A percentile compares a stretch with the other conserved stretches of the same genome.
These are phyloP conservation scores for Haplosporangium sp. DNA, from an alignment of 371 early-diverging fungal genomes.

Conservation along the genomic window DNA sequence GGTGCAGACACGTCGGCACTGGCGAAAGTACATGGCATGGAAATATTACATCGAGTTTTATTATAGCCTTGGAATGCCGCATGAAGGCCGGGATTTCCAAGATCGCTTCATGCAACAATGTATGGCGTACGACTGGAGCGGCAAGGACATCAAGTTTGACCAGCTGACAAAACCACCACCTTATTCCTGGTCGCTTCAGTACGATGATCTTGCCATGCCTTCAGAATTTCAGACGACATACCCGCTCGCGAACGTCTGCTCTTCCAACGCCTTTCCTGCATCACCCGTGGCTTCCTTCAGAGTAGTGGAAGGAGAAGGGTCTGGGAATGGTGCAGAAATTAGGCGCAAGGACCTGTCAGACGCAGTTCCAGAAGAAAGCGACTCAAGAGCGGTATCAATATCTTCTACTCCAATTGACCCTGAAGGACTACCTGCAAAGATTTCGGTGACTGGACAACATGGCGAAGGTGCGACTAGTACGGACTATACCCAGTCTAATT, in stretches of 20 bases:
- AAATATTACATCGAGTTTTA: conserved; percentile 51
- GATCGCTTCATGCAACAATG: conserved; percentile 36
- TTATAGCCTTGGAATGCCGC: conserved; percentile 46
- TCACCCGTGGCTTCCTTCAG: no score
- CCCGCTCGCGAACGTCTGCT: conserved; percentile 8
- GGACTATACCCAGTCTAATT: conserved; percentile 29
- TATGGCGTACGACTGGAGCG: conserved; percentile 3
- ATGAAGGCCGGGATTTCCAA: conserved; percentile 42
- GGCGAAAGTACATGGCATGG: conserved; percentile 47
- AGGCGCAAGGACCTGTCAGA: no score
- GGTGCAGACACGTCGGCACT: conserved; percentile 33
- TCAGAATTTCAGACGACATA: conserved; percentile 39
- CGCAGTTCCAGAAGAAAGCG: no score
- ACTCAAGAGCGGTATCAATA: no score
- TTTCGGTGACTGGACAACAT: neutral
- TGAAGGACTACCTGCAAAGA: neutral
- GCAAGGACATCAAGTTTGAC: conserved; percentile 17
- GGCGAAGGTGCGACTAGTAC: neutral
- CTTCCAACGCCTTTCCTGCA: neutral
- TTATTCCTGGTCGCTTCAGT: conserved; percentile 48
- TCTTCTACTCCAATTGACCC: no score
- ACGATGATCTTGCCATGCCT: conserved; percentile 33
- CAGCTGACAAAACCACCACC: conserved; percentile 32
- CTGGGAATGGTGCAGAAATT: no score
- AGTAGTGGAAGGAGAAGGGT: no score